Evolutionary conservation across 1,284 basidiomycete genomes (phyloP), one percentile per base, ranked within the genome.

Genomic region (Cerioporus squamosus): DNA sequence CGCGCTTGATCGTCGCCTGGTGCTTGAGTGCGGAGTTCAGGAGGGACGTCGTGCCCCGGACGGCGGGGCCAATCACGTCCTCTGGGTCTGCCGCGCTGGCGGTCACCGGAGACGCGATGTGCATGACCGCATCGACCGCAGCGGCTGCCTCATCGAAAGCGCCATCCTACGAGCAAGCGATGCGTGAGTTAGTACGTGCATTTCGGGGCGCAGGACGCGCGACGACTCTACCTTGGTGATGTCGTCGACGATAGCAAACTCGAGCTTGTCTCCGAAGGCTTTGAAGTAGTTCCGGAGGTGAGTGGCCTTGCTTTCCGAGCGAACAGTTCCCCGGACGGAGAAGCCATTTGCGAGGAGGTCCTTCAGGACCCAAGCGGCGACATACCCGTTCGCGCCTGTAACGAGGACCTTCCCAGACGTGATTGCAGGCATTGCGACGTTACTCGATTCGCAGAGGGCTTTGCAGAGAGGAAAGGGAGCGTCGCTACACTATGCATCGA

Each of bases 251-350:
- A 84, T 74, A 23, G 77, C 78, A 65, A 79, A 70, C 61, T 81
- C 77, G 60, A 83, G 78, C 59, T 75, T 74, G 51, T 76, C 76
- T 12, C 74, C 77, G 60, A 75, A 72, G 51, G 64, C 69, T 48
- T 76, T 73, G 73, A 84, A 86, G 26, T 79, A 64, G 40, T 81
- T 67, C 48, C 70, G 66, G 42, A 84, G 69, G 64, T 85, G 79
- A 8, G 15, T 17, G 17, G 49, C 39, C 49, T 51, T 51, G 38
- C 38, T 42, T 24, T 51, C 53, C 26, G 53, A 48, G 29, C 53
- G 53, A 20, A 55, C 53, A 8, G 53, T 55, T 14, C 78, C 80
- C 31, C 79, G 69, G n/a, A 84, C 81, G 33, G 70, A 66, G 55
- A 68, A 77, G 56, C 64, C 67, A 10, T 58, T 61, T 26, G 70